Conservation (phyloP, 2,329 filamentous ascomycete species). For the Hypoxylon sp. region DNA sequence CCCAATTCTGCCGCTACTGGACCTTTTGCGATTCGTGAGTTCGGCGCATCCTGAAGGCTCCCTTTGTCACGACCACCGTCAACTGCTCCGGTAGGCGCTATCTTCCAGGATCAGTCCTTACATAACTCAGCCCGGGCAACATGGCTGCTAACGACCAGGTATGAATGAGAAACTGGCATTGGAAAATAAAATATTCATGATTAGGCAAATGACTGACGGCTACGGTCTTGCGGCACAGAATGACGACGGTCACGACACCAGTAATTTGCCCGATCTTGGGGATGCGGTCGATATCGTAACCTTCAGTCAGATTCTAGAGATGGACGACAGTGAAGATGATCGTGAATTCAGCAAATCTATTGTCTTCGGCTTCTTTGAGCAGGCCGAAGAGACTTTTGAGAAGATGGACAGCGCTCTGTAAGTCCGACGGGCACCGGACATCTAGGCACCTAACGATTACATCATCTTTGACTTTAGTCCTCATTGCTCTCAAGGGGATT, state of each 20-base stretch:
- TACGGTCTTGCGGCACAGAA: conserved; percentile 55
- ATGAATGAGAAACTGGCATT: conserved; percentile 36
- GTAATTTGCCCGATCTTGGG: conserved; percentile 72
- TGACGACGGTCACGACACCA: conserved; percentile 61
- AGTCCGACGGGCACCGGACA: conserved; percentile 56
- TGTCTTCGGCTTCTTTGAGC: conserved; percentile 92
- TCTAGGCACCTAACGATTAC: conserved; percentile 10
- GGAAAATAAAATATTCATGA: conserved; percentile 2
- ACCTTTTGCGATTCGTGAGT: conserved; percentile 30
- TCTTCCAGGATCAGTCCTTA: conserved; percentile 33
- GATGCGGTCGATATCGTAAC: conserved; percentile 83
- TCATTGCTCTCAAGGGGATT: conserved; percentile 6
- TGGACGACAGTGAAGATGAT: conserved; percentile 92
- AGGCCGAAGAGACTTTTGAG: conserved; percentile 86
- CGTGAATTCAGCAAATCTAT: conserved; percentile 90
- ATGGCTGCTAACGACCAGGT: conserved; percentile 51
- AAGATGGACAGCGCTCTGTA: conserved; percentile 89
- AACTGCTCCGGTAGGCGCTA: conserved; percentile 26
- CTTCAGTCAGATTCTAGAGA: conserved; percentile 96
- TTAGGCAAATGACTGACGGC: conserved; percentile 25
- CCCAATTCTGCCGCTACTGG: conserved; percentile 29
- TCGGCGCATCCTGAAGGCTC: conserved; percentile 24
- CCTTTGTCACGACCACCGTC: conserved; percentile 24
- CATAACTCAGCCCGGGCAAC: conserved; percentile 31
- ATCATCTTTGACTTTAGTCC: conserved; percentile 10